These are phyloP conservation scores for Syzygium oleosum DNA, from an alignment of 345 rosid species.

Conservation along the genomic window DNA sequence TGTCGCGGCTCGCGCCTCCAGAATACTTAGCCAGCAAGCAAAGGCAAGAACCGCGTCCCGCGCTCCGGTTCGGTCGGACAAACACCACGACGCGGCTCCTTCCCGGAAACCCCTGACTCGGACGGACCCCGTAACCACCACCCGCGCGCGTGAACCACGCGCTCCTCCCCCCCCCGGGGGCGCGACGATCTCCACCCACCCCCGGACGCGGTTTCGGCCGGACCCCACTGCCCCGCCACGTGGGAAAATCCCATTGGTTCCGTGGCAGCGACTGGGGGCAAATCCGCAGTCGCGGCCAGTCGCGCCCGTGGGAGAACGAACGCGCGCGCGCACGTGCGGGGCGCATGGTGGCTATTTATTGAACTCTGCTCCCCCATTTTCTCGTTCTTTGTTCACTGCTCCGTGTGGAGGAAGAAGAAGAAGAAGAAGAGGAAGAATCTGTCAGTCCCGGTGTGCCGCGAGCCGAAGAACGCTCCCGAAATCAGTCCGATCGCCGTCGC, in stretches of 20 bases:
- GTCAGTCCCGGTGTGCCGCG: background rate
- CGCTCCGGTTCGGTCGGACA: background rate
- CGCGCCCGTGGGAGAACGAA: no score
- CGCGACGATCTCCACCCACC: background rate
- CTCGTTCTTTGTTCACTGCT: no score
- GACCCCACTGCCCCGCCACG: background rate
- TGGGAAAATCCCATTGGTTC: background rate
- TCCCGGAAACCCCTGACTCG: background rate
- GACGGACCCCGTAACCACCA: no score
- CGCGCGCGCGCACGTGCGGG: background rate
- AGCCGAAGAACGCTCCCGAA: no score
- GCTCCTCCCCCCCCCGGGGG: background rate
- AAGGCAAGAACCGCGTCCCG: background rate
- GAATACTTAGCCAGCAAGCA: background rate
- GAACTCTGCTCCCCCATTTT: no score
- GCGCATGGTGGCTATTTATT: no score
- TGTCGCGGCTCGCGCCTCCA: no score
- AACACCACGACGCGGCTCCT: background rate
- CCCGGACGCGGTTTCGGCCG: background rate
- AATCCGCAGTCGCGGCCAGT: background rate
- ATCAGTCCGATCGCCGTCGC: no score
- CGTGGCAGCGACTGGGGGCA: background rate
- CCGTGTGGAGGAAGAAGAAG: no score
- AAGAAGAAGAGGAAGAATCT: background rate
- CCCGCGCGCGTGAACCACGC: background rate